These are phyloP conservation scores for Pterulicium gracile DNA, from an alignment of 1,284 basidiomycete genomes.

Conservation along the genomic window DNA sequence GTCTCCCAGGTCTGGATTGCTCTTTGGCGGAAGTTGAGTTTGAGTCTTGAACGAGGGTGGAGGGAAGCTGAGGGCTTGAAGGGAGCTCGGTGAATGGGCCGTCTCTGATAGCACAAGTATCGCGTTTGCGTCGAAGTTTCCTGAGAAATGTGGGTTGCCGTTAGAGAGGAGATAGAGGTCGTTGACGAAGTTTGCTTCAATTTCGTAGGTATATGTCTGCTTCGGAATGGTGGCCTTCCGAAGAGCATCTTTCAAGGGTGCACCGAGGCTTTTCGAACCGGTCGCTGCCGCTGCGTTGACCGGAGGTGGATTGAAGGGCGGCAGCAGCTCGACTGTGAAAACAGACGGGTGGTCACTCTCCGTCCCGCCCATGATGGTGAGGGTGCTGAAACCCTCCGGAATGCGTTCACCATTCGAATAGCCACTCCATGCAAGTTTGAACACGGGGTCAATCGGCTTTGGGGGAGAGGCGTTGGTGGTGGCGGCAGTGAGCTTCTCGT, in stretches of 20 bases:
- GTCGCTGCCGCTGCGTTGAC: slow-evolving; percentile 28
- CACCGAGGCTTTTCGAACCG: slow-evolving; percentile 22
- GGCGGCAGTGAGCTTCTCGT: slow-evolving; percentile 30
- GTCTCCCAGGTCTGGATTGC: too few relatives aligned
- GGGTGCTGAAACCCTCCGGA: slow-evolving; percentile 52
- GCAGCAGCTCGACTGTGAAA: slow-evolving; percentile 62
- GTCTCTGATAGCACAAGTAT: slow-evolving; percentile 44
- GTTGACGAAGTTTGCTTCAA: slow-evolving; percentile 51
- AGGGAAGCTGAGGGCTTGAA: slow-evolving; percentile 47
- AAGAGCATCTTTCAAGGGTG: slow-evolving; percentile 52
- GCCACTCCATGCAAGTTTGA: slow-evolving; percentile 80
- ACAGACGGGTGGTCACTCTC: slow-evolving; percentile 46
- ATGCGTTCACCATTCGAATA: slow-evolving; percentile 53
- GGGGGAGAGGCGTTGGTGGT: slow-evolving; percentile 8
- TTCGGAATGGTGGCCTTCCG: slow-evolving; percentile 47
- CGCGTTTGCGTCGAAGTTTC: slow-evolving; percentile 59
- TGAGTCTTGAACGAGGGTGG: slow-evolving; percentile 31
- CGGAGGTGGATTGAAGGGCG: slow-evolving; percentile 48
- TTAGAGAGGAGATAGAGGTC: slow-evolving; percentile 75
- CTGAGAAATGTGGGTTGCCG: slow-evolving; percentile 61
- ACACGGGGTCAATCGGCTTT: slow-evolving; percentile 64
- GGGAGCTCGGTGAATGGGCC: slow-evolving; percentile 25
- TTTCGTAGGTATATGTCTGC: slow-evolving; percentile 52
- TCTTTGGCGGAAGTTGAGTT: too few relatives aligned
- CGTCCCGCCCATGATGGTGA: slow-evolving; percentile 76